Conservation (phyloP, 306 rosid species). For the Cucurbita maxima region DNA sequence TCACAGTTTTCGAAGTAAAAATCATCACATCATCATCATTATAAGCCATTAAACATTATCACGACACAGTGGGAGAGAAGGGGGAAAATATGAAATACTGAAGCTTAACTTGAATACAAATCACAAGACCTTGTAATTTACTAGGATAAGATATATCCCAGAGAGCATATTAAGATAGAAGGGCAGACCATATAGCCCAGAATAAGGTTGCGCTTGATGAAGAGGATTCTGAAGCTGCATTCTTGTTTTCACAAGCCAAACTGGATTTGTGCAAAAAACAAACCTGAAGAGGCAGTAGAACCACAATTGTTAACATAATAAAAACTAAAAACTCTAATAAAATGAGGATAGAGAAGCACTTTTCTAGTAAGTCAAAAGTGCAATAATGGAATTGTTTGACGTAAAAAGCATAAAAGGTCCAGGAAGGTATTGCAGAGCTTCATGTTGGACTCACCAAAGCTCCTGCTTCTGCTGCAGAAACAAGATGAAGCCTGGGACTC, state of each 20-base stretch:
- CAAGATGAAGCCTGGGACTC: slow-evolving; percentile 76
- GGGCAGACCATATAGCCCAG: slow-evolving; percentile 80
- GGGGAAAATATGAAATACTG: background rate
- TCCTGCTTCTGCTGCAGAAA: slow-evolving; percentile 97
- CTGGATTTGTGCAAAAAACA: slow-evolving; percentile 75
- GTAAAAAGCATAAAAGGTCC: background rate
- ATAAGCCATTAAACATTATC: background rate
- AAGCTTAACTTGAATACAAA: slow-evolving; percentile 1
- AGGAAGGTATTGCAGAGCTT: background rate
- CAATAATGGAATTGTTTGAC: background rate
- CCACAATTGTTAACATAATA: slow-evolving; percentile 10
- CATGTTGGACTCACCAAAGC: slow-evolving; percentile 47
- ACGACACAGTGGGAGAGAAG: background rate
- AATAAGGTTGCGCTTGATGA: slow-evolving; percentile 73
- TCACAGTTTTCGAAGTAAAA: background rate
- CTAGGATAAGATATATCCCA: slow-evolving; percentile 14
- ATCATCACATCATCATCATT: background rate
- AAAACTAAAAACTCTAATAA: background rate
- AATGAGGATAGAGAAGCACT: background rate
- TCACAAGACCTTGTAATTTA: slow-evolving; percentile 11
- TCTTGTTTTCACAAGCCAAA: slow-evolving; percentile 95
- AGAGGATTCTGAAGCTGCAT: slow-evolving; percentile 95
- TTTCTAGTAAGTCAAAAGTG: background rate
- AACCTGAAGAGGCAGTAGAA: slow-evolving; percentile 40
- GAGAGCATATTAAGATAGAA: slow-evolving; percentile 25